Base-by-base conservation (phyloP, 1,139 yeast genomes). In the Lizanozyma gosingica region DNA sequence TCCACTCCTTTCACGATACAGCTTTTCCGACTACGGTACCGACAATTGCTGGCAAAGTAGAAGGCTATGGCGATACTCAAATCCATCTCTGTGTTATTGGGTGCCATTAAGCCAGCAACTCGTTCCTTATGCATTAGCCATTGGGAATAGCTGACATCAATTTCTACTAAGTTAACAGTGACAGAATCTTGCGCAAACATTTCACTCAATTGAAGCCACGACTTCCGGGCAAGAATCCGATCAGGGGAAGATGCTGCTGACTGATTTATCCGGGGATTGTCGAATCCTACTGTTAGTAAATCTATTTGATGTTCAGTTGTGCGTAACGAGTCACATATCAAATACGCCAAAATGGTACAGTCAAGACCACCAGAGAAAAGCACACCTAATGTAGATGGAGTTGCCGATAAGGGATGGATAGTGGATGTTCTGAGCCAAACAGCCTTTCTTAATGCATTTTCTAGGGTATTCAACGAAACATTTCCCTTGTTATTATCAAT, bases 281-380 rank as follows among this genome's bases (percentile, higher is more conserved):
- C 92, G 59, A 92, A 92, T 0, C 95, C 95, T 3, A 94, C 98
- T 41, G 92, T 90, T n/a, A 94, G 56, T n/a, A 92, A 65, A 55
- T 92, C 97, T 6, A 83, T 65, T 39, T 45, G 37, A 43, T 72
- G 60, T 51, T 63, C 43, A 39, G 64, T 33, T 15, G 70, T 65
- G 9, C 29, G 29, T 22, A 22, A 22, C 41, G 63, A 58, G 37
- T 62, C 59, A 39, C 67, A 58, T n/a, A 67, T 47, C 15, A 68
- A 41, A 1, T 64, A 63, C 16, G 94, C 88, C 14, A 92, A 53
- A 1, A 92, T 62, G 0, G 97, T 83, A 56, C 98, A 92, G 53
- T 92, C 98, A 8, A 92, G 65, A 0, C 98, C 99, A 1, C 99
- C 98, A 35, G 97, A 87, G 55, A 87, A 92, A 33, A 92, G 61